phyloP scores from a whole-genome alignment of 2,329 filamentous ascomycete species.

The Paecilomyces fulvus region DNA sequence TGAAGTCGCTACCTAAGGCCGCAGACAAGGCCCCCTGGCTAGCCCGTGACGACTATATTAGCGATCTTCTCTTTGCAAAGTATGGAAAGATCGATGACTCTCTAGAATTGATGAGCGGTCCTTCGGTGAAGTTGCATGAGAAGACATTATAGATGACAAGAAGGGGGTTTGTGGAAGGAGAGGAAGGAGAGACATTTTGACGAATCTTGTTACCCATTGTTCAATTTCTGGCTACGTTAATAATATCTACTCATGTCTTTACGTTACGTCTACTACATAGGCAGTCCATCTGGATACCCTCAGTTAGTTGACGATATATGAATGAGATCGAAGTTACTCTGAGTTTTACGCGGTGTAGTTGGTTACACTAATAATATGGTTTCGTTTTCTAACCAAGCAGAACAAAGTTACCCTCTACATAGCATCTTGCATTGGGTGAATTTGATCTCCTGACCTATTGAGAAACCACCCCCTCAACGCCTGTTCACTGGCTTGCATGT shows the following conservation, averaged over 20 bases:
- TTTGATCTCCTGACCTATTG: no score
- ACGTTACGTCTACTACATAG: neutral
- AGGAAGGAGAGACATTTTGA: neutral
- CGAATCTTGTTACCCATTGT: neutral
- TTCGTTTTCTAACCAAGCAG: no score
- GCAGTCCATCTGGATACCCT: neutral
- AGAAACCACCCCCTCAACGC: no score
- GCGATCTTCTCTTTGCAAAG: slow-evolving; percentile 31
- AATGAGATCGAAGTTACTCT: neutral
- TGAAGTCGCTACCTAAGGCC: slow-evolving; percentile 26
- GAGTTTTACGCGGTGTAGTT: neutral
- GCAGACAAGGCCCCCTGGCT: slow-evolving; percentile 34
- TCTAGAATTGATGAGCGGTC: slow-evolving; percentile 17
- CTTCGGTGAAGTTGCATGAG: neutral
- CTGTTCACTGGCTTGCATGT: no score
- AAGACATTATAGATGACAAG: neutral
- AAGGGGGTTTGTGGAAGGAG: neutral
- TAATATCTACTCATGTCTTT: neutral
- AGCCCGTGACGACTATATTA: slow-evolving; percentile 29
- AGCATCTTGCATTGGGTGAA: no score
- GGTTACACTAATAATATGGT: neutral
- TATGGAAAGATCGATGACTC: slow-evolving; percentile 26
- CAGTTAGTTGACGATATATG: neutral
- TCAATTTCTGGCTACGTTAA: neutral
- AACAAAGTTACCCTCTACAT: no score